Base-by-base conservation (phyloP, 139 green algal species). In the Ettlia oleoabundans region DNA sequence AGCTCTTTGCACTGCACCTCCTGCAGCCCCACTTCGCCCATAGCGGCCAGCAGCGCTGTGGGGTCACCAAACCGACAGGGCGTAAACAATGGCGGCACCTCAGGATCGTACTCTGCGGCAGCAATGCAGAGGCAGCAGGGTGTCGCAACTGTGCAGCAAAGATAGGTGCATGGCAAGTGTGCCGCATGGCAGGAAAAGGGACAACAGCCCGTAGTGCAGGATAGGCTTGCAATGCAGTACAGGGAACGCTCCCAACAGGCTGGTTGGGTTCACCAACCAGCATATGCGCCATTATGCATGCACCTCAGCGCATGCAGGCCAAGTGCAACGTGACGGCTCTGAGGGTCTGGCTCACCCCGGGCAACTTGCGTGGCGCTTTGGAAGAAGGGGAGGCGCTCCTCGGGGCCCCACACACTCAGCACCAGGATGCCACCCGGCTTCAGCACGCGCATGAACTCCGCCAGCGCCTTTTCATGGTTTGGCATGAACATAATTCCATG, bases 401-500 rank as follows among this genome's bases (percentile, higher is more conserved):
- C 22, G 1, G 33, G 21, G 26, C 47, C 15, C 74, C 74, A 81
- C 37, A 81, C 37, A 3, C 55, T 61, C 1, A 62, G 28, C 5
- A 37, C 74, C 24, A 66, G 38, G 4, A 61, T 18, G 35, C 78
- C 78, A 28, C 78, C 78, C 4, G 65, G 78, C 66, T 83, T 83
- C n/a, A 77, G 65, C 65, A 83, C 78, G 33, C 65, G 28, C n/a
- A 30, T 10, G 47, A 76, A 69, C 51, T 83, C 78, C 24, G 24
- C n/a, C 28, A 84, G 15, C 3, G 52, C 67, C 22, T 38, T 3
- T 21, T 33, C 32, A 19, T 22, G 24, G 53, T 28, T 42, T 4
- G 78, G 67, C 51, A 84, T 58, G n/a, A 84, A 71, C 67, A 47
- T 76, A 19, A 65, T 33, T 18, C 66, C 76, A 67, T 69, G 51